Percentiles rank a stretch among this genome's conserved stretches.
phyloP scores from a whole-genome alignment of 2,329 filamentous ascomycete genomes.

The Sordariomycetes sp. region DNA sequence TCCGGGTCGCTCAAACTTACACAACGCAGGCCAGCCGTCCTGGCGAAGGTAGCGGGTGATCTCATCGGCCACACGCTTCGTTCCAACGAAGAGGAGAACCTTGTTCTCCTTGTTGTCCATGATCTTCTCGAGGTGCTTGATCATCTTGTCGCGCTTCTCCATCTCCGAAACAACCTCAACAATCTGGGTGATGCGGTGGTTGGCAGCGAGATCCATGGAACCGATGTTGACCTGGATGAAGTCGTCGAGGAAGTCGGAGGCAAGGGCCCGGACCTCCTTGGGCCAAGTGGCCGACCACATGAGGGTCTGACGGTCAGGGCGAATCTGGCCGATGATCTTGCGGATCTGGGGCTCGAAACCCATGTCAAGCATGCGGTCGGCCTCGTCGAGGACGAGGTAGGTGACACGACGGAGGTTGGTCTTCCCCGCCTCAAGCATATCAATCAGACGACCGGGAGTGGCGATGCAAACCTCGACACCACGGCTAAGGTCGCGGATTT shows the following conservation, averaged over 20 bases:
- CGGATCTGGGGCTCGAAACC: constrained; percentile 99
- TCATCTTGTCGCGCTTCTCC: constrained; percentile 96
- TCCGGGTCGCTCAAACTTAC: constrained; percentile 42
- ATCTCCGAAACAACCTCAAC: constrained; percentile 94
- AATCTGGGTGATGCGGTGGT: constrained; percentile 95
- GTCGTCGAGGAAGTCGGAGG: constrained; percentile 81
- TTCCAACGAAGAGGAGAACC: constrained; percentile 85
- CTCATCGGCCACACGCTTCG: constrained; percentile 93
- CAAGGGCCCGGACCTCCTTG: constrained; percentile 91
- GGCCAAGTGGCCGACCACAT: constrained; percentile 99
- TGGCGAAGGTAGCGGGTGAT: constrained; percentile 96
- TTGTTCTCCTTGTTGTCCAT: constrained; percentile 97
- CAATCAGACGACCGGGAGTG: constrained; percentile 92
- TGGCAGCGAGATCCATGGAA: constrained; percentile 90
- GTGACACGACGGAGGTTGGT: constrained; percentile 97
- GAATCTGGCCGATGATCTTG: constrained; percentile 96
- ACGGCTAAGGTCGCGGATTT: constrained; percentile 88
- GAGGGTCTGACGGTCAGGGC: constrained; percentile 95
- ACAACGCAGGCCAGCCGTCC: constrained; percentile 94
- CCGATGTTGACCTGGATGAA: constrained; percentile 99
- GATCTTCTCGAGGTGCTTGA: constrained; percentile 93
- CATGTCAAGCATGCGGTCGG: constrained; percentile 99
- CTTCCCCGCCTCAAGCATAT: constrained; percentile 96
- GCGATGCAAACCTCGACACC: constrained; percentile 99
- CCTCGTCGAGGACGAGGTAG: constrained; percentile 96